Evolutionary conservation across 805 yeast genomes (phyloP).

Genomic region (Saturnispora sekii): DNA sequence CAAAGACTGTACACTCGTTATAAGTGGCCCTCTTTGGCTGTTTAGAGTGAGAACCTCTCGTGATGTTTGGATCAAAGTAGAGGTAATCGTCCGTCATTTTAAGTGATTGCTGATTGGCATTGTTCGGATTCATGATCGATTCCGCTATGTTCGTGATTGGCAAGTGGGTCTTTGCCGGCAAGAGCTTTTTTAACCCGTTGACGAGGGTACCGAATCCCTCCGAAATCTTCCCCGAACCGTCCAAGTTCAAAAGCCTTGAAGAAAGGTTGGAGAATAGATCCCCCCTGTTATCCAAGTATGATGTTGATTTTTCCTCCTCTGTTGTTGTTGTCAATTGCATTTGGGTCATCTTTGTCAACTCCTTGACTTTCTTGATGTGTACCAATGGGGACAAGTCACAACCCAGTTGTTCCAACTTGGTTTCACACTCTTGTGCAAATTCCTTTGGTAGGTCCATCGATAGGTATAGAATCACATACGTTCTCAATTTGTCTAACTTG

Average conservation of each 20-base stretch:
- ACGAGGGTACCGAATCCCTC: constrained; percentile 88
- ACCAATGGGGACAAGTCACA: constrained; percentile 56
- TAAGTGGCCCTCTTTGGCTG: constrained; percentile 81
- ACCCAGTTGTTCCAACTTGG: constrained; percentile 42
- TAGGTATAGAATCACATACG: constrained; percentile 72
- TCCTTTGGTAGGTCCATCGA: constrained; percentile 39
- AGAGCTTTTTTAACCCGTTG: constrained; percentile 73
- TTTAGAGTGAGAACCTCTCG: constrained; percentile 81
- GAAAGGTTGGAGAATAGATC: constrained; percentile 68
- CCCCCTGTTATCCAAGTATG: constrained; percentile 24
- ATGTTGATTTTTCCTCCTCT: constrained; percentile 23
- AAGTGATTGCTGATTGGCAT: constrained; percentile 51
- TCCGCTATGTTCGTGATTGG: constrained; percentile 89
- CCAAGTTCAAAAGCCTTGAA: constrained; percentile 68
- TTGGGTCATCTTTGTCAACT: constrained; percentile 46
- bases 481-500: constrained; percentile 68
- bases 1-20: constrained; percentile 77
- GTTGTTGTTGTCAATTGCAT: constrained; percentile 26
- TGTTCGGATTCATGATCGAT: constrained; percentile 77
- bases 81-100: constrained; percentile 80
- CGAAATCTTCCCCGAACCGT: constrained; percentile 55
- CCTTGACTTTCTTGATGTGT: constrained; percentile 76
- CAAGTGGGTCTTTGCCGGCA: constrained; percentile 81
- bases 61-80: constrained; percentile 77
- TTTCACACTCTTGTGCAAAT: constrained; percentile 52